phyloP scores from a whole-genome alignment of 1,139 yeast species.

The Yamadazyma triangularis region DNA sequence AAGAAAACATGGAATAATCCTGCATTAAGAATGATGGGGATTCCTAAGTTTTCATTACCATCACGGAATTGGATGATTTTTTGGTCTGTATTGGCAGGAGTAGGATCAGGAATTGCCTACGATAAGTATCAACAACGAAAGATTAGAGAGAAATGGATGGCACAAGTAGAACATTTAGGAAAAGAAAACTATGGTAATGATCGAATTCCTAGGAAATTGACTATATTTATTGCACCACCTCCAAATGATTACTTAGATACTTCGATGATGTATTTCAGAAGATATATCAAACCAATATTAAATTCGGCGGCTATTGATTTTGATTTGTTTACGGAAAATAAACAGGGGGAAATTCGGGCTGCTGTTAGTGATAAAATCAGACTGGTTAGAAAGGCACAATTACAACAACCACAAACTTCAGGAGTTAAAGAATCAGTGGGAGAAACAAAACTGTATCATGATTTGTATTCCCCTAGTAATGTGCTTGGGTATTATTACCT shows the following conservation, averaged over 20 bases:
- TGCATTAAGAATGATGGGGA: slow-evolving; percentile 84
- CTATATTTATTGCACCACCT: slow-evolving; percentile 89
- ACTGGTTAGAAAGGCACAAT: slow-evolving; percentile 48
- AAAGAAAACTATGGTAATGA: slow-evolving; percentile 29
- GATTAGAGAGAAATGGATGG: slow-evolving; percentile 65
- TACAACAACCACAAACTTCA: slow-evolving; percentile 3
- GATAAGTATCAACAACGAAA: slow-evolving; percentile 72
- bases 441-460: slow-evolving; percentile 23
- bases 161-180: slow-evolving; percentile 50
- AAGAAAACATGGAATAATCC: slow-evolving; percentile 72
- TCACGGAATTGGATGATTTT: slow-evolving; percentile 92
- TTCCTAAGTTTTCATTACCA: slow-evolving; percentile 73
- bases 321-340: slow-evolving; percentile 66
- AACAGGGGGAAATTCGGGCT: slow-evolving; percentile 86
- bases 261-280: slow-evolving; percentile 68
- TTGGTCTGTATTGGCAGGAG: slow-evolving; percentile 63
- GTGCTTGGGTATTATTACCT: slow-evolving; percentile 55
- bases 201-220: slow-evolving; percentile 66
- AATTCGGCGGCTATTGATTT: slow-evolving; percentile 86
- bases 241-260: slow-evolving; percentile 88
- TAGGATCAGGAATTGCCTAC: slow-evolving; percentile 71
- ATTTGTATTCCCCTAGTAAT: slow-evolving; percentile 48
- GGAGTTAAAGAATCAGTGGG: slow-evolving; percentile 21
- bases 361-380: slow-evolving; percentile 82
- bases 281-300: slow-evolving; percentile 81